Evolutionary conservation across 176 grass and related monocot genomes (phyloP).

Genomic region (Sorghum bicolor): DNA sequence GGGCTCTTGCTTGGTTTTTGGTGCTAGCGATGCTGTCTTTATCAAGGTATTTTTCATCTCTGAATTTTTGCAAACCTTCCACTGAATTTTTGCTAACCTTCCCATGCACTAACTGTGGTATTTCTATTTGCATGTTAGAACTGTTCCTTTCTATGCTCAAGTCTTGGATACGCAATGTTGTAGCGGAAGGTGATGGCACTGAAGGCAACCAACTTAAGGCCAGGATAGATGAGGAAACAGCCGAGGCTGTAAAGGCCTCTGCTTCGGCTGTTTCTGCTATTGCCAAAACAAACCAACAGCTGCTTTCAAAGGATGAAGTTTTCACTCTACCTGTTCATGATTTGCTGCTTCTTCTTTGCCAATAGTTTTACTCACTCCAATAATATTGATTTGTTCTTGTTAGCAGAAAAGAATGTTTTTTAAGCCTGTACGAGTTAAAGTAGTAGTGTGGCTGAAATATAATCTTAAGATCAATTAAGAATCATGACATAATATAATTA

Average conservation of each 20-base stretch:
- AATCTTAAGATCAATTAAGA: too few species aligned
- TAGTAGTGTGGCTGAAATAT: too few species aligned
- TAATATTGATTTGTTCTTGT: background rate
- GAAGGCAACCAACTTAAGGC: slow-evolving; percentile 29
- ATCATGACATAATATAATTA: too few species aligned
- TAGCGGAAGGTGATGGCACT: slow-evolving; percentile 51
- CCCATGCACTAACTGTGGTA: background rate
- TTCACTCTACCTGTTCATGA: background rate
- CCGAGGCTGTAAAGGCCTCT: slow-evolving; percentile 68
- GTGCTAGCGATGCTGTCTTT: slow-evolving; percentile 60
- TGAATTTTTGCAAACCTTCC: background rate
- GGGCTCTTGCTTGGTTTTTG: slow-evolving; percentile 69
- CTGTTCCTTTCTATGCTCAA: slow-evolving; percentile 72
- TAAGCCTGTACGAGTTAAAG: too few species aligned
- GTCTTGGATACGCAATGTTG: slow-evolving; percentile 70
- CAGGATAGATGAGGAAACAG: slow-evolving; percentile 58
- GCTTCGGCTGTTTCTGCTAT: slow-evolving; percentile 65
- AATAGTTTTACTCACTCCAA: background rate
- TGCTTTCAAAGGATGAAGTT: slow-evolving; percentile 89
- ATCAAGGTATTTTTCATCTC: slow-evolving; percentile 48
- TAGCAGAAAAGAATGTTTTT: slow-evolving; percentile 80
- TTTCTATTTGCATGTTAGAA: slow-evolving; percentile 45
- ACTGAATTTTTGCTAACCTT: too few species aligned
- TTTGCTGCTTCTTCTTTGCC: background rate
- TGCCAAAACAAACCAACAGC: slow-evolving; percentile 65